Base-by-base conservation (phyloP, 371 early-diverging fungal species). In the Apophysomyces trapeziformis region DNA sequence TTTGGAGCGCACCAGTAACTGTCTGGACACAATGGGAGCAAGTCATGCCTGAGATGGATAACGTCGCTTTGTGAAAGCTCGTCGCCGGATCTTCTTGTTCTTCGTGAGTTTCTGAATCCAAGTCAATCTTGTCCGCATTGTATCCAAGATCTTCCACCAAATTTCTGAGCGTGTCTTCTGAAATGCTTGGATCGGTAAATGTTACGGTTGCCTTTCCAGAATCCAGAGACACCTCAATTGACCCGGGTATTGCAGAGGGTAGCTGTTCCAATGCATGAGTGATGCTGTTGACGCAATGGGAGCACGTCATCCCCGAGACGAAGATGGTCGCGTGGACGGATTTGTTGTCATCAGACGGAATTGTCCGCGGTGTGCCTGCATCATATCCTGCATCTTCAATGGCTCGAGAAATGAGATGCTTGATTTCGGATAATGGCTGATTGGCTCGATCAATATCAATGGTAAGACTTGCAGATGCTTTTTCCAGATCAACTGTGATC, bases 231-330 rank as follows among this genome's bases (percentile, higher is more conserved):
- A 88, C 80, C 7, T 77, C 68, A 43, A 85, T 65, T 16, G 75
- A 79, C 37, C 62, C 68, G 36, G 63, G 74, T 50, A 74, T 67
- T n/a, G 95, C 87, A 9, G 86, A 90, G 5, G 84, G 79, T 60
- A 88, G 62, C 1, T 67, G 54, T 7, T 41, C 32, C 7, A 97
- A 72, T 0, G 86, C 80, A 8, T 75, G 71, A 66, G 90, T 90
- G 32, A 96, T 81, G n/a, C 88, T 84, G 9, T 87, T 83, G 63
- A 90, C 89, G 66, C 95, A 95, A 45, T 91, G 89, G 1, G 93
- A 85, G 65, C 95, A 95, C 4, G 95, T 93, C 95, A 96, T 94
- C 41, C 96, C 92, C 58, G 79, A 64, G 70, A 82, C 79, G 58
- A 36, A 60, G 16, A 89, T 62, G 18, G 67, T 70, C n/a, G 75